These are phyloP conservation scores for Suhomyces chickasaworum DNA, from an alignment of 1,139 yeast genomes.

Conservation along the genomic window DNA sequence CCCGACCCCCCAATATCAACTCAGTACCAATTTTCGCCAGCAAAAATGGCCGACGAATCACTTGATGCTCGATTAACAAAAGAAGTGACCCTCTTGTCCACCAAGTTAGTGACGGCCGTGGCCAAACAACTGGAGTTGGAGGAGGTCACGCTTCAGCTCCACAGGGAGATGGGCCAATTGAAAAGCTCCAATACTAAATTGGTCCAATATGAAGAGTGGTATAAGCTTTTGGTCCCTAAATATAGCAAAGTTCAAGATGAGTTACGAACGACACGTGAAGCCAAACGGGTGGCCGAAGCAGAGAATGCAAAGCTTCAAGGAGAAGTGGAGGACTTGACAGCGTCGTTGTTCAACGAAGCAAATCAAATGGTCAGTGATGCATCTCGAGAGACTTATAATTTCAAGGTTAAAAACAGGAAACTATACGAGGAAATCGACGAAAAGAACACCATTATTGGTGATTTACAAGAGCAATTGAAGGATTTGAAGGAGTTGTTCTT, in stretches of 20 bases:
- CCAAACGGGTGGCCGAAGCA: conserved; percentile 51
- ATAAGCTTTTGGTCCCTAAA: conserved; percentile 31
- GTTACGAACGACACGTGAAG: conserved; percentile 33
- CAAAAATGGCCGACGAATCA: conserved; percentile 12
- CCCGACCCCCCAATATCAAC: background rate
- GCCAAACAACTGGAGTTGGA: conserved; percentile 59
- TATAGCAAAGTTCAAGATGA: conserved; percentile 36
- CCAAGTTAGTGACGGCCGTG: conserved; percentile 61
- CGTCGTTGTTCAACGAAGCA: conserved; percentile 76
- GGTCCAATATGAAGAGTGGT: conserved; percentile 34
- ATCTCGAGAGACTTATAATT: conserved; percentile 56
- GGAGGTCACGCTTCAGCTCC: conserved; percentile 38
- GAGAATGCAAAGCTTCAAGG: conserved; percentile 60
- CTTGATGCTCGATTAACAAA: conserved; percentile 45
- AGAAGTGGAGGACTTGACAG: conserved; percentile 79
- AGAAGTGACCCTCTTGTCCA: conserved; percentile 59
- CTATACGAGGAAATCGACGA: conserved; percentile 70
- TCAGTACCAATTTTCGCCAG: background rate
- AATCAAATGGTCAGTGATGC: conserved; percentile 78
- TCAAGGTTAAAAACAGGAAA: conserved; percentile 55
- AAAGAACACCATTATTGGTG: conserved; percentile 66
- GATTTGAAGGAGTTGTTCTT: conserved; percentile 58
- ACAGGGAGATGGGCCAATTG: conserved; percentile 33
- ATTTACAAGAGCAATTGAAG: conserved; percentile 66
- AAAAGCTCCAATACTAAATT: conserved; percentile 23